phyloP scores from a whole-genome alignment of 2,329 filamentous ascomycete genomes.

The Leptographium wingfieldii region DNA sequence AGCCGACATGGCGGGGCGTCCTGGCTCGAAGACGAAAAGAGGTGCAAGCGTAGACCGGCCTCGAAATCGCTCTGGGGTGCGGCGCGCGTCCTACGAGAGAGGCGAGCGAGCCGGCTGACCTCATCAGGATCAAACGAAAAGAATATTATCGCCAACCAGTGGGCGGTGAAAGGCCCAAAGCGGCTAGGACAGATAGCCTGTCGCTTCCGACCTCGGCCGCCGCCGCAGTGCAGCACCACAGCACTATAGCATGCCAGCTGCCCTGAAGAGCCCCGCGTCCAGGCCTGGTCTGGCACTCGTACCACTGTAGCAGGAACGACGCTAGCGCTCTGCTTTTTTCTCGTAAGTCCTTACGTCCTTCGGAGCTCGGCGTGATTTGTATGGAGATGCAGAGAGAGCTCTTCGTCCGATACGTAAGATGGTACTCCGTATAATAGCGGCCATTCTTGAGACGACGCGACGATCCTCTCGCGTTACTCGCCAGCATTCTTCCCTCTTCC shows the following conservation, averaged over 20 bases:
- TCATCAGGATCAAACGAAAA: neutral
- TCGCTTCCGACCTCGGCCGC: neutral
- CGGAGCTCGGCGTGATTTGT: neutral
- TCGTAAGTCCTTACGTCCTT: neutral
- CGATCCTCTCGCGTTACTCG: neutral
- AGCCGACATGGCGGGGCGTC: conserved; percentile 41
- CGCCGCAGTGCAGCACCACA: neutral
- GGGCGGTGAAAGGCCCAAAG: neutral
- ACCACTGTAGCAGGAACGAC: neutral
- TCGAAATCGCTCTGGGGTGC: neutral
- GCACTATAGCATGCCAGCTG: neutral
- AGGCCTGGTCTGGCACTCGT: neutral
- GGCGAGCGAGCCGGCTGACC: neutral
- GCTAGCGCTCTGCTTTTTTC: neutral
- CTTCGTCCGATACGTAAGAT: no score
- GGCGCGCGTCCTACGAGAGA: neutral
- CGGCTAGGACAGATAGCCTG: neutral
- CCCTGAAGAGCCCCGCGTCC: neutral
- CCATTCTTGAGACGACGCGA: neutral
- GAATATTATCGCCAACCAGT: neutral
- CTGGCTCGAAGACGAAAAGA: neutral
- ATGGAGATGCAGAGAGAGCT: neutral
- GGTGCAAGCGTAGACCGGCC: no score
- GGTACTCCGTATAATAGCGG: neutral
- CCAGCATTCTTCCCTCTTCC: neutral